A percentile compares a stretch with the other conserved stretches of the same genome.
These are phyloP conservation scores for Casuarina cunninghamiana DNA, from an alignment of 306 rosid species.

Conservation along the genomic window DNA sequence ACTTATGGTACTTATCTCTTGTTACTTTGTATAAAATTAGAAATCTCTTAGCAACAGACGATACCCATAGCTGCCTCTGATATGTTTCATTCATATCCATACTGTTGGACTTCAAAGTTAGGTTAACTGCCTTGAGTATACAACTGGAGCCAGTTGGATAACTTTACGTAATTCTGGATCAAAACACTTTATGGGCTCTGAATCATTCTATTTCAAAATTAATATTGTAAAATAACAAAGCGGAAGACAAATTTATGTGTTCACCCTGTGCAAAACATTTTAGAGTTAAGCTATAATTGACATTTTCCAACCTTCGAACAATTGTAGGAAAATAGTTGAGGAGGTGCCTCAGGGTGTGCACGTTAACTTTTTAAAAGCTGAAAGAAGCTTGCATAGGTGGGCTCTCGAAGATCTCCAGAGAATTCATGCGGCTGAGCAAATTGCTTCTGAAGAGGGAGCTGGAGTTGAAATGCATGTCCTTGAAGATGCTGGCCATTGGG, in stretches of 20 bases:
- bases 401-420: slow-evolving; percentile 92
- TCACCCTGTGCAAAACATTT: neutral
- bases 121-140: neutral
- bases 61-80: neutral
- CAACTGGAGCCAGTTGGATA: neutral
- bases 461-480: slow-evolving; percentile 99
- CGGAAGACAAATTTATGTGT: neutral
- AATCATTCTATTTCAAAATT: neutral
- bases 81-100: neutral
- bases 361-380: slow-evolving; percentile 91
- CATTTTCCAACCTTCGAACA: slow-evolving; percentile 1
- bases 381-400: slow-evolving; percentile 98
- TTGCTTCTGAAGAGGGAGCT: slow-evolving; percentile 89
- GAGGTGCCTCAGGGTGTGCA: slow-evolving; percentile 96
- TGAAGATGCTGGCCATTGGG: slow-evolving; percentile 99
- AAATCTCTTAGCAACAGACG: neutral
- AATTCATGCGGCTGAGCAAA: slow-evolving; percentile 89
- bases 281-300: slow-evolving; percentile 9
- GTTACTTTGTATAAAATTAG: slow-evolving; percentile 3
- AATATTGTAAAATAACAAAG: neutral
- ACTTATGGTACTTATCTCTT: slow-evolving; percentile 61
- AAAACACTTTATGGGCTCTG: neutral
- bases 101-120: neutral
- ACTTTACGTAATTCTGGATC: neutral
- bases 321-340: slow-evolving; percentile 82